Conservation (phyloP, 2,329 filamentous ascomycete genomes). For the Huntiella savannae region DNA sequence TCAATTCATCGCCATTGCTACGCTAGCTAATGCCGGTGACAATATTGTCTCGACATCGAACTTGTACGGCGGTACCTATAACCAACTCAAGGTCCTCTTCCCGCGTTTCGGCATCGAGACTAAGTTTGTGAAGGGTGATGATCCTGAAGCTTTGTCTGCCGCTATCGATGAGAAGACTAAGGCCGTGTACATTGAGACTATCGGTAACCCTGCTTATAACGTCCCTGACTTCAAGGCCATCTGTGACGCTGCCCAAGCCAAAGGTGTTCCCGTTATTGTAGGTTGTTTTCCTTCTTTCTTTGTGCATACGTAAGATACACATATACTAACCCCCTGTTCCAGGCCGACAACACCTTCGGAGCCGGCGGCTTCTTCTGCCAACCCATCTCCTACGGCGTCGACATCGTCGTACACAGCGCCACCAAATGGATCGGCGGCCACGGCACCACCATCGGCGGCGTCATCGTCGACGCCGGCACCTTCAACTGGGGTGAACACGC, state of each 20-base stretch:
- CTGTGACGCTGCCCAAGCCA: constrained; percentile 53
- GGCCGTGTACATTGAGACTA: constrained; percentile 78
- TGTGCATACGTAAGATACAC: background rate
- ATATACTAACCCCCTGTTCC: background rate
- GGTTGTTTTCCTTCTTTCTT: constrained; percentile 14
- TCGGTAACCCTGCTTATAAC: constrained; percentile 87
- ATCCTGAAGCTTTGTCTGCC: constrained; percentile 55
- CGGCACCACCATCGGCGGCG: constrained; percentile 74
- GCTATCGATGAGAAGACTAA: constrained; percentile 88
- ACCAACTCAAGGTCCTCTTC: constrained; percentile 85
- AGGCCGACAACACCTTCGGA: constrained; percentile 90
- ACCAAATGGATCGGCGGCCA: constrained; percentile 97
- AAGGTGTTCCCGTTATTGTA: constrained; percentile 46
- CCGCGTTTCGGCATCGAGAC: constrained; percentile 73
- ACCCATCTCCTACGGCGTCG: constrained; percentile 76
- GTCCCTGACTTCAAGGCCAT: constrained; percentile 81
- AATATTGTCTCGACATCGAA: constrained; percentile 86
- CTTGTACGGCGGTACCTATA: constrained; percentile 89
- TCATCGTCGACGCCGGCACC: constrained; percentile 74
- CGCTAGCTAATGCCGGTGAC: constrained; percentile 73
- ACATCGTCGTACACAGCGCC: constrained; percentile 85
- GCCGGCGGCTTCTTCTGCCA: constrained; percentile 76
- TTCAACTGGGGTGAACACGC: constrained; percentile 84
- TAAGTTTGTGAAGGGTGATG: constrained; percentile 73
- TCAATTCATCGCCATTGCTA: constrained; percentile 74